Evolutionary conservation across 768 basidiomycete species (phyloP), one percentile per base, ranked within the genome.

Genomic region (Tricholoma flavovirens): DNA sequence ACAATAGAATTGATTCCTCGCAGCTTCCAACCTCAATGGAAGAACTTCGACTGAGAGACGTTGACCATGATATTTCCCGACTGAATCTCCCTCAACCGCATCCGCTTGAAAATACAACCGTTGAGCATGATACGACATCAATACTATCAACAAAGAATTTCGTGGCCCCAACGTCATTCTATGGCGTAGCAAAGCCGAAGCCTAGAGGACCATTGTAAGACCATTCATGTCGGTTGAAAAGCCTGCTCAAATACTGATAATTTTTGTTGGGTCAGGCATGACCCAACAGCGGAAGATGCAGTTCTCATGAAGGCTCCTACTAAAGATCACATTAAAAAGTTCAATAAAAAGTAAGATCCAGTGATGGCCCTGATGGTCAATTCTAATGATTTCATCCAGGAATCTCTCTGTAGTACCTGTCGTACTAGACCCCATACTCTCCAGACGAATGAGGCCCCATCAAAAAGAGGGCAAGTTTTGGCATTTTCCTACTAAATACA

Each of bases 341-440:
- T 78, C 64, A 93, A 91, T 68, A 86, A 82, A 67, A 87, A 83
- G 90, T 91, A 52, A 19, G 67, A 54, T 45, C 38, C 46, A 49
- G 51, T 2, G n/a, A n/a, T 51, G 42, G n/a, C 50, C 32, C 29
- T 46, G 49, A 15, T 50, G 15, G 46, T 26, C 32, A 43, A 46
- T 9, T 11, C 19, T 63, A 35, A 54, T 54, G 2, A 35, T 32
- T 30, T 21, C 49, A 35, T 35, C 15, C 53, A 93, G 92, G 66
- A 75, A 80, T 54, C 62, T 80, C 11, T 77, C 85, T 4, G 67
- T 93, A 10, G 80, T 90, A 10, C 81, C 86, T 53, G 95, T 98
- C 4, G 95, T 98, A 2, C 68, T 99, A 26, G 96, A 98, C 67
- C 96, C 95, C 1, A 72, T 89, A n/a, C 67, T 99, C 21, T 77